A percentile compares a stretch with the other conserved stretches of the same genome.
Conservation (phyloP, 805 yeast genomes). For the Tetrapisispora pingtungensis region DNA sequence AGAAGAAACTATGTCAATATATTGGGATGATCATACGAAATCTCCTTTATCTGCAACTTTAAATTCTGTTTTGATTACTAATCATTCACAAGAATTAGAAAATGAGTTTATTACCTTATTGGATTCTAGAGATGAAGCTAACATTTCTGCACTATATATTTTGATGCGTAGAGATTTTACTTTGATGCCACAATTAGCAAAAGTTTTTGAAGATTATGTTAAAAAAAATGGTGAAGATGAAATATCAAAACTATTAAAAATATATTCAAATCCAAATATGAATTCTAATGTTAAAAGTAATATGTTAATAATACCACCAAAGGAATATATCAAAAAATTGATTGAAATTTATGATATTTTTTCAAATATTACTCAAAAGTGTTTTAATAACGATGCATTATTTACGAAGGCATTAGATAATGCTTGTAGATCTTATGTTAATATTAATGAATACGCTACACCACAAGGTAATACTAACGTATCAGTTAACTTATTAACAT, state of each 20-base stretch:
- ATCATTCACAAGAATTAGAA: constrained; percentile 68
- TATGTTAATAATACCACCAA: constrained; percentile 37
- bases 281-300: constrained; percentile 32
- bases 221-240: constrained; percentile 45
- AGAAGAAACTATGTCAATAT: constrained; percentile 62
- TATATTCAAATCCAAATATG: constrained; percentile 14
- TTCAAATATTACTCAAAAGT: constrained; percentile 24
- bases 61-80: constrained; percentile 65
- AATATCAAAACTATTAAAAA: constrained; percentile 16
- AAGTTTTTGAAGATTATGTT: constrained; percentile 62
- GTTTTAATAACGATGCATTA: constrained; percentile 56
- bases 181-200: constrained; percentile 70
- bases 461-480: constrained; percentile 41
- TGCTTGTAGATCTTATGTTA: constrained; percentile 80
- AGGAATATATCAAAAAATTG: constrained; percentile 67
- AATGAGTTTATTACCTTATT: constrained; percentile 67
- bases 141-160: constrained; percentile 67
- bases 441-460: constrained; percentile 70
- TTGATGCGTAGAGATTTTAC: constrained; percentile 69
- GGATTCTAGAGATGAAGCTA: constrained; percentile 48
- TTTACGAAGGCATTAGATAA: constrained; percentile 82
- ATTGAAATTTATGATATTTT: constrained; percentile 61
- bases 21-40: constrained; percentile 79
- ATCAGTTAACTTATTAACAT: constrained; percentile 27
- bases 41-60: constrained; percentile 65